These are phyloP conservation scores for Hemileia vastatrix DNA, from an alignment of 1,284 basidiomycete genomes.

Conservation along the genomic window DNA sequence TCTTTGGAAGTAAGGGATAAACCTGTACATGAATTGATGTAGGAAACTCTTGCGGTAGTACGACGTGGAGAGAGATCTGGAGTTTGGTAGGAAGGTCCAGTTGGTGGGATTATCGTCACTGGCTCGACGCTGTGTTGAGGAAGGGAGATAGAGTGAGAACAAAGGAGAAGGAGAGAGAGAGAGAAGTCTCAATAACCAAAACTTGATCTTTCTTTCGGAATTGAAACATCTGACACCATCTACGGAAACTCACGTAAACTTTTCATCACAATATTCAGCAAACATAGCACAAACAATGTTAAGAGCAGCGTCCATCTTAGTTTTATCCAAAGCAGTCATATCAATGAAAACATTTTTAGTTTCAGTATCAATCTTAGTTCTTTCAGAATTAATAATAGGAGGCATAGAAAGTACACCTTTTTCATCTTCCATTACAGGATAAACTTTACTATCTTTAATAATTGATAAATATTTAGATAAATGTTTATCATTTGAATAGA, in stretches of 20 bases:
- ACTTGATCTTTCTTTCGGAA: neutral
- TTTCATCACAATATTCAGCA: constrained; percentile 39
- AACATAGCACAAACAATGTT: constrained; percentile 43
- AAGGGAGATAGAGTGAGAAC: no score
- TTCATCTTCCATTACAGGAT: constrained; percentile 41
- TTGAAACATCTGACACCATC: neutral
- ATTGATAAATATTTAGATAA: constrained; percentile 38
- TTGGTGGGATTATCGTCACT: constrained; percentile 36
- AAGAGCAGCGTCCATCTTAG: constrained; percentile 37
- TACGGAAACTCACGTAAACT: constrained; percentile 26
- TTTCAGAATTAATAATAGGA: constrained; percentile 44
- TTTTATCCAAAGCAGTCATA: constrained; percentile 40
- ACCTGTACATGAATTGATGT: constrained; percentile 92
- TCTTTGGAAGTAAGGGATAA: constrained; percentile 58
- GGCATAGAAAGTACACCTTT: constrained; percentile 38
- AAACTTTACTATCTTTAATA: constrained; percentile 39
- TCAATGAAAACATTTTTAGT: constrained; percentile 43
- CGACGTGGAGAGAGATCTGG: constrained; percentile 67
- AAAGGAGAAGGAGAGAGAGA: no score
- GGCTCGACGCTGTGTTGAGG: constrained; percentile 31
- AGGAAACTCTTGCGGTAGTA: constrained; percentile 70
- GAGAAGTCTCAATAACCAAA: neutral
- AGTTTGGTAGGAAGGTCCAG: constrained; percentile 62
- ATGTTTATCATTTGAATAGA: constrained; percentile 30
- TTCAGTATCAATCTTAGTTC: constrained; percentile 41